Base-by-base conservation (phyloP, 805 yeast species). In the Tetrapisispora fleetii region DNA sequence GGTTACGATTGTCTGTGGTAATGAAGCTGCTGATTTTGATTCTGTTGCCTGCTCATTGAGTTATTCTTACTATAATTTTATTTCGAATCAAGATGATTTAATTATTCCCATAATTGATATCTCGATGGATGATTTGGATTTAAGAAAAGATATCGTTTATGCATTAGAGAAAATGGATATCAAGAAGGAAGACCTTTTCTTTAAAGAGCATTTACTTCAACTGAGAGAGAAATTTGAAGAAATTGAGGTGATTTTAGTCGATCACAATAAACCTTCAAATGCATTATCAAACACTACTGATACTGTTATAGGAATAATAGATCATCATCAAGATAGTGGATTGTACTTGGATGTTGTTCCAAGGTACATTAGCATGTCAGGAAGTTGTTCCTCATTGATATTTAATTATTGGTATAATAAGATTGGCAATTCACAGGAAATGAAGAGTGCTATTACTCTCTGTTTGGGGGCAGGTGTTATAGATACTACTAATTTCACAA, bases 1-100 rank as follows among this genome's bases (percentile, higher is more conserved):
- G 28, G 35, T 46, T 4, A 40, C 33, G 2, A 10, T 46, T 18
- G 45, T 37, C 1, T 19, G 37, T 0, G 97, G 97, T 1, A 89
- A 89, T 59, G 93, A 88, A 58, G 78, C 93, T 4, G 90, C 93
- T 50, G 89, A 91, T 64, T 69, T 93, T 68, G 99, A 91, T 64
- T 90, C 97, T 0, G 83, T 89, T 32, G 77, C 87, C 1, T 75
- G 83, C 48, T 82, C 97, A 0, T 69, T 93, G 5, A 59, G 84
- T 3, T 85, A 81, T 58, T 81, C 96, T 0, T 87, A 78, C 57
- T 73, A 83, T 28, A 52, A 51, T 38, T 54, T 53, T 37, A 44
- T 48, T 5, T 58, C 55, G 11, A 57, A 68, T 43, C 67, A 69
- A 17, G 21, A 8, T 2, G 52, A 60, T 28, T 57, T 64, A 1